Conservation (phyloP, 192 early-diverging fungal species). For the Thoreauomyces humboldtii region DNA sequence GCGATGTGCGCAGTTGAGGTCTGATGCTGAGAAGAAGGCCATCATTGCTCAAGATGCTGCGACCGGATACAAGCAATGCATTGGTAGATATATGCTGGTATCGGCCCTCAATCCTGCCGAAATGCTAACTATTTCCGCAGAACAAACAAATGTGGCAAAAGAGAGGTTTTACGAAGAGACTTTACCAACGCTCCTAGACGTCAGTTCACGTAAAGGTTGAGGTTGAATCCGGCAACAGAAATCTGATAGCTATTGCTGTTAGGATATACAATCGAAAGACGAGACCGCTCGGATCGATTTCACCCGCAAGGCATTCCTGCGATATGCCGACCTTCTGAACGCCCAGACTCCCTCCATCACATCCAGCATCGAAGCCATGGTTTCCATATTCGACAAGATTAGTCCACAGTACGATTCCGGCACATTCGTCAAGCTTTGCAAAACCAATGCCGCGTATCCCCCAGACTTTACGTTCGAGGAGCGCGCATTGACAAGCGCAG, state of each 20-base stretch:
- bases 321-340: constrained; percentile 27
- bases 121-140: constrained; percentile 8
- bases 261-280: constrained; percentile 41
- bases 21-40: constrained; percentile 44
- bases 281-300: constrained; percentile 35
- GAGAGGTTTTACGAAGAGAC: constrained; percentile 25
- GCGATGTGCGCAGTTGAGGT: constrained; percentile 21
- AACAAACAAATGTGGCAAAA: constrained; percentile 42
- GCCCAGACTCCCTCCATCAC: constrained; percentile 14
- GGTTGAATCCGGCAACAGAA: not conserved
- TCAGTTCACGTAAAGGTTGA: constrained; percentile 19
- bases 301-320: constrained; percentile 24
- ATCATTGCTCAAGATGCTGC: constrained; percentile 33
- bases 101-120: not conserved
- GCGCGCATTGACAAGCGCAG: constrained; percentile 22
- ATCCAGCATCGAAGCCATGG: constrained; percentile 22
- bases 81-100: constrained; percentile 27
- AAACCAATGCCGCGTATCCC: constrained; percentile 29
- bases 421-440: constrained; percentile 28
- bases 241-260: not conserved
- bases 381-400: constrained; percentile 29
- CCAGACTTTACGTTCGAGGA: constrained; percentile 45
- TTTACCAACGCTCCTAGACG: constrained; percentile 39
- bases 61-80: constrained; percentile 34
- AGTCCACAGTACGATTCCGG: constrained; percentile 26